A percentile compares a stretch with the other conserved stretches of the same genome.
Conservation (phyloP, 164 flowering plant genomes). For the Macadamia tetraphylla region DNA sequence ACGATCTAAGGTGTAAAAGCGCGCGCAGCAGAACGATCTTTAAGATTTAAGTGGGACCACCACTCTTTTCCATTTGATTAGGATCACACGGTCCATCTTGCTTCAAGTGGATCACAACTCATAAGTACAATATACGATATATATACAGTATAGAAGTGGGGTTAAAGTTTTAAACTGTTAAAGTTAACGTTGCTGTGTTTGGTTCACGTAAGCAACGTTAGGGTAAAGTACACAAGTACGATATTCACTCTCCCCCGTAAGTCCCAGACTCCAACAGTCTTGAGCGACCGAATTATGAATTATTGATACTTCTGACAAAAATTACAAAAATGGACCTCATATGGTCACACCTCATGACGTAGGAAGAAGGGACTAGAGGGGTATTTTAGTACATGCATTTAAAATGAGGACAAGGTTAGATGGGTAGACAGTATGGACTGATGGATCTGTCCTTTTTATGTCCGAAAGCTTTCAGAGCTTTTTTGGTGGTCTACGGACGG, state of each 20-base stretch:
- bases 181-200: too few relatives aligned
- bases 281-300: constrained; percentile 16
- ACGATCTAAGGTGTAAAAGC: too few relatives aligned
- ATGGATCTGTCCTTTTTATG: constrained; percentile 27
- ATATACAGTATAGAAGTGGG: too few relatives aligned
- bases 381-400: not conserved
- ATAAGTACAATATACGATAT: too few relatives aligned
- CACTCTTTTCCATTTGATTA: too few relatives aligned
- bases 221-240: not conserved
- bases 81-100: too few relatives aligned
- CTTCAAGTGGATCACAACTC: too few relatives aligned
- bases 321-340: constrained; percentile 18
- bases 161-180: too few relatives aligned
- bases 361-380: not conserved
- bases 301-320: constrained; percentile 3
- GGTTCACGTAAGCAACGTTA: too few relatives aligned
- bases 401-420: constrained; percentile 17
- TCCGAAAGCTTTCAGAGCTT: constrained; percentile 8
- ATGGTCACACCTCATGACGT: not conserved
- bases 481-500: constrained; percentile 6
- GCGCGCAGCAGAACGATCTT: too few relatives aligned
- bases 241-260: not conserved
- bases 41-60: too few relatives aligned
- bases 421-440: constrained; percentile 24
- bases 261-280: not conserved